Evolutionary conservation across 1,139 yeast species (phyloP).

Genomic region (Protomyces inundatus): DNA sequence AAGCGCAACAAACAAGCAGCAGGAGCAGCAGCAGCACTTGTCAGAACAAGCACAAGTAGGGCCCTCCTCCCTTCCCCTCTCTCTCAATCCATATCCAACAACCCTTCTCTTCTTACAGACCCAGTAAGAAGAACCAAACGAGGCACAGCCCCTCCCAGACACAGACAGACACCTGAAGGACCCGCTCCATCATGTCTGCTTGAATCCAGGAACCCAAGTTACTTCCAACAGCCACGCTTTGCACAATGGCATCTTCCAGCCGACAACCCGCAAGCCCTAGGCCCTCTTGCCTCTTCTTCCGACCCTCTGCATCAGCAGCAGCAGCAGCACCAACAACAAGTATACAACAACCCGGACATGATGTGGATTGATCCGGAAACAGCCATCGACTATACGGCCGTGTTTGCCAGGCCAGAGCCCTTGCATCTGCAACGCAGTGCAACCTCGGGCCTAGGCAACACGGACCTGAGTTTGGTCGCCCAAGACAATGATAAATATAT

Average conservation of each 20-base stretch:
- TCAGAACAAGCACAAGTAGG: too few relatives aligned
- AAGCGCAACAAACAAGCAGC: too few relatives aligned
- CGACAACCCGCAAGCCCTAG: neutral
- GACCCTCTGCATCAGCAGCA: neutral
- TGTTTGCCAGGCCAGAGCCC: neutral
- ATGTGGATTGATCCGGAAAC: conserved; percentile 27
- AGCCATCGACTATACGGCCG: conserved; percentile 18
- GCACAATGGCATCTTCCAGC: conserved; percentile 21
- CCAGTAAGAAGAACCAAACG: neutral
- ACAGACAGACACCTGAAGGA: neutral
- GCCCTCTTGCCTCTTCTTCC: neutral
- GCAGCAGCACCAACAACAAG: neutral
- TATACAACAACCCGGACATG: conserved; percentile 21
- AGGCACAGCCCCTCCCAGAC: neutral
- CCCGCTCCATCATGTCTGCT: conserved; percentile 15
- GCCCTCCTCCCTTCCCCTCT: too few relatives aligned
- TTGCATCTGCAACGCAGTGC: neutral
- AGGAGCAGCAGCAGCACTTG: too few relatives aligned
- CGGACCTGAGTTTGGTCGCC: neutral
- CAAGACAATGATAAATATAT: neutral
- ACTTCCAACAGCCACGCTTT: conserved; percentile 14
- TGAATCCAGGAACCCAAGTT: conserved; percentile 19
- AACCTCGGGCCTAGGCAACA: neutral
- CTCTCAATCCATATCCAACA: too few relatives aligned
- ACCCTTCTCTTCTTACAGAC: neutral